Percentiles rank a stretch among this genome's conserved stretches.
Evolutionary conservation across 768 basidiomycete genomes (phyloP).

Genomic region (Termitomyces sp.): DNA sequence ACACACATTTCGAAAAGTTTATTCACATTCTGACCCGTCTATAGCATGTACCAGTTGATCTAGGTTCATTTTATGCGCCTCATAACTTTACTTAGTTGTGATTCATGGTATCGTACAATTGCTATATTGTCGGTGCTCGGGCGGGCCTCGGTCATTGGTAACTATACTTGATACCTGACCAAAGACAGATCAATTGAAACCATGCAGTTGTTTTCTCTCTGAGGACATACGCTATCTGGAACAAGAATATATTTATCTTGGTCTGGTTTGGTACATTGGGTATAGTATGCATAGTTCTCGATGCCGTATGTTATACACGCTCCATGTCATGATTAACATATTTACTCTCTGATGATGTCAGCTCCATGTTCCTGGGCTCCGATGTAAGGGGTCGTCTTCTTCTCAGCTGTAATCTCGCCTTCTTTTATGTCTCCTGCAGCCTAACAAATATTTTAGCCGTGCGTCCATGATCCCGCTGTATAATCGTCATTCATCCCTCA

Average conservation of each 20-base stretch:
- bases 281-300: conserved; percentile 6
- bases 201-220: conserved; percentile 13
- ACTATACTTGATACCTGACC: neutral
- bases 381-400: conserved; percentile 9
- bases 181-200: neutral
- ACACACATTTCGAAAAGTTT: neutral
- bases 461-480: neutral
- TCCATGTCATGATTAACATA: too few relatives aligned
- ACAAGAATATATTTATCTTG: conserved; percentile 7
- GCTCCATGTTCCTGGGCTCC: conserved; percentile 12
- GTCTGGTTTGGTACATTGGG: conserved; percentile 10
- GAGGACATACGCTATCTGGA: conserved; percentile 16
- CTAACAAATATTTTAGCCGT: conserved; percentile 1
- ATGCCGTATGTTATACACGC: conserved; percentile 2
- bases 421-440: neutral
- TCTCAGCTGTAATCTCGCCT: conserved; percentile 6
- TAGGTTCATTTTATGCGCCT: too few relatives aligned
- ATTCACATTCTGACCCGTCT: neutral
- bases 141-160: conserved; percentile 15
- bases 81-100: conserved; percentile 4
- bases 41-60: neutral
- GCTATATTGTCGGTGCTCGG: conserved; percentile 8
- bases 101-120: conserved; percentile 10
- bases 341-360: neutral
- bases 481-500: neutral